Evolutionary conservation across 2,329 filamentous ascomycete genomes (phyloP), one percentile per base, ranked within the genome.

Genomic region (Metarhizium humberi): DNA sequence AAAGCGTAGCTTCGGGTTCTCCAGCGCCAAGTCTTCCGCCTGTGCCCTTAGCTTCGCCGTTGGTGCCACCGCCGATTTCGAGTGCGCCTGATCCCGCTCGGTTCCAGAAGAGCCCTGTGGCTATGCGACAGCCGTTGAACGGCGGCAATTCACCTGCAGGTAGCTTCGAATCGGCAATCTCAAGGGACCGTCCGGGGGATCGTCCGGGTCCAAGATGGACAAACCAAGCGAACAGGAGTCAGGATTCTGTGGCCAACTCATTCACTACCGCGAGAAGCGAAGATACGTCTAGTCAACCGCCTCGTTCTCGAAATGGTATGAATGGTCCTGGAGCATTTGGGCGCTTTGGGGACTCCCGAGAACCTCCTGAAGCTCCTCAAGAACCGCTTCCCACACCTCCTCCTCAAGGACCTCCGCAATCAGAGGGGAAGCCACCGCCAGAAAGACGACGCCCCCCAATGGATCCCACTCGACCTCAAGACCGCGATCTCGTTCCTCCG

Each of bases 361-460:
- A 61, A 49, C 45, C 59, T 14, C 50, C 53, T 29, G 61, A 64
- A 14, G 55, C 57, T 32, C 45, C 57, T 10, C 58, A 58, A 16
- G 59, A 62, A 20, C 45, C 50, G 36, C n/a, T 48, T 13, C 54
- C 56, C n/a, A 30, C 16, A 25, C 29, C 29, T 8, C n/a, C 48
- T 50, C 11, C 32, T 1, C 46, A 45, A 50, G 50, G 25, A 16
- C 53, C 55, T 45, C 50, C 54, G 14, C 55, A 57, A 18, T 56
- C 57, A 36, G 58, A 66, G 7, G 76, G 77, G 40, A 71, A 78
- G 25, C 74, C 74, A 38, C 76, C 81, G 1, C 85, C 85, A 0
- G 84, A 87, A 61, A 75, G 85, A 58, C 84, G 78, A 66, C 73
- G 85, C 51, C 85, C 85, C 2, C 82, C 84, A 0, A 86, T 88